phyloP scores from a whole-genome alignment of 148 eudicot genomes.

The Talinum fruticosum region DNA sequence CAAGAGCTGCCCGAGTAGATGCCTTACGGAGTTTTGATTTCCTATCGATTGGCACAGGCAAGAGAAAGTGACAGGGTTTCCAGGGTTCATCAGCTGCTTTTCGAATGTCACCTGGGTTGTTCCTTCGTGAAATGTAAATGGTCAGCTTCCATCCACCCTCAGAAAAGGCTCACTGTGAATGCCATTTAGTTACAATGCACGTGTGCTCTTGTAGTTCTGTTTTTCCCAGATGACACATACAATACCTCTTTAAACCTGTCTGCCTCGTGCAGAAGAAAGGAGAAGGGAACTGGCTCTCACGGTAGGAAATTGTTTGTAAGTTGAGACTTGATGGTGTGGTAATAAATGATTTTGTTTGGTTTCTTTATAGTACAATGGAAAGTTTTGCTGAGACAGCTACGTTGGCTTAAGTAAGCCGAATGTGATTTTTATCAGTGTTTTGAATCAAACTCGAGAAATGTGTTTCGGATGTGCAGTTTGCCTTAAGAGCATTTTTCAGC shows the following conservation, averaged over 20 bases:
- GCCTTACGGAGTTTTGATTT: slow-evolving; percentile 89
- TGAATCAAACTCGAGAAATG: no score
- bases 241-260: background rate
- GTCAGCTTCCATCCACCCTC: slow-evolving; percentile 17
- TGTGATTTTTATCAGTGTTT: background rate
- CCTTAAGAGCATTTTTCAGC: no score
- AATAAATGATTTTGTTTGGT: slow-evolving; percentile 8
- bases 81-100: slow-evolving; percentile 3
- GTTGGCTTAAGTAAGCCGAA: background rate
- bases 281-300: background rate
- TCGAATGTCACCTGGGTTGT: background rate
- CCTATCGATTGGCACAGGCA: slow-evolving; percentile 77
- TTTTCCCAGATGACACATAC: background rate
- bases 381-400: background rate
- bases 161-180: slow-evolving; percentile 7
- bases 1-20: slow-evolving; percentile 71
- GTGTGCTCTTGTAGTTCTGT: slow-evolving; percentile 18
- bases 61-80: slow-evolving; percentile 52
- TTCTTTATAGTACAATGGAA: background rate
- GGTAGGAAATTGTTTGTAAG: slow-evolving; percentile 16
- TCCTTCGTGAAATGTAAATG: slow-evolving; percentile 23
- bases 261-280: background rate
- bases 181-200: slow-evolving; percentile 6
- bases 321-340: slow-evolving; percentile 15
- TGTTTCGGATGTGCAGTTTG: no score